Conservation (phyloP, 495 filamentous ascomycete genomes). For the Apiosordaria backusii region DNA sequence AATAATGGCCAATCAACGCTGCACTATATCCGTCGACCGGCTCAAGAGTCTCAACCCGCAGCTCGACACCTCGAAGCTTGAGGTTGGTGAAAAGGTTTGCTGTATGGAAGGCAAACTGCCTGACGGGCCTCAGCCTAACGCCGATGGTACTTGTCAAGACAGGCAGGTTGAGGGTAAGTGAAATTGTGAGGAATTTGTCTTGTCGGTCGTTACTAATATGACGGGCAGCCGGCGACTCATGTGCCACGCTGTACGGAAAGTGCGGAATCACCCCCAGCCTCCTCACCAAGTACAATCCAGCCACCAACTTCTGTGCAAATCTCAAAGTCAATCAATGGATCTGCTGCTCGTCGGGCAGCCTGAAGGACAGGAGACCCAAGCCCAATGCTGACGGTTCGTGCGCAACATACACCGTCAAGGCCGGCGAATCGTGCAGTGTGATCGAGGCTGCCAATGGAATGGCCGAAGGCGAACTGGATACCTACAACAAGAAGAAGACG, state of each 20-base stretch:
- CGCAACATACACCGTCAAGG: slow-evolving; percentile 30
- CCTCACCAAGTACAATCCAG: slow-evolving; percentile 42
- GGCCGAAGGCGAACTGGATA: slow-evolving; percentile 33
- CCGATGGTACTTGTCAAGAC: not conserved
- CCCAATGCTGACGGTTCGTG: slow-evolving; percentile 46
- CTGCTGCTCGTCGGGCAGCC: slow-evolving; percentile 44
- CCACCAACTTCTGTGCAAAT: slow-evolving; percentile 33
- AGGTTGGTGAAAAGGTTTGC: not conserved
- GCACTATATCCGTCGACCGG: not conserved
- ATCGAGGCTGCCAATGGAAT: slow-evolving; percentile 33
- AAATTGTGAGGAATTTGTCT: slow-evolving; percentile 11
- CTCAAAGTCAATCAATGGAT: slow-evolving; percentile 39
- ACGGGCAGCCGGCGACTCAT: slow-evolving; percentile 32
- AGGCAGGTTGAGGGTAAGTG: not conserved
- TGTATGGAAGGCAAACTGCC: not conserved
- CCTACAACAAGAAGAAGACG: slow-evolving; percentile 41
- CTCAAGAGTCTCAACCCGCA: not conserved
- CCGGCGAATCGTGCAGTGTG: slow-evolving; percentile 36
- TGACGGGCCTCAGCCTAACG: not conserved
- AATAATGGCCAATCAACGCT: not conserved
- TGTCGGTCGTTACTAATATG: not conserved
- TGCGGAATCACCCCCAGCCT: slow-evolving; percentile 40
- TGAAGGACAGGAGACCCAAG: slow-evolving; percentile 38
- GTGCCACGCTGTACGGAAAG: slow-evolving; percentile 36
- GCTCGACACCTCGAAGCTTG: not conserved